Conservation (phyloP, 805 yeast species). For the Zygoascus flipseniorum region DNA sequence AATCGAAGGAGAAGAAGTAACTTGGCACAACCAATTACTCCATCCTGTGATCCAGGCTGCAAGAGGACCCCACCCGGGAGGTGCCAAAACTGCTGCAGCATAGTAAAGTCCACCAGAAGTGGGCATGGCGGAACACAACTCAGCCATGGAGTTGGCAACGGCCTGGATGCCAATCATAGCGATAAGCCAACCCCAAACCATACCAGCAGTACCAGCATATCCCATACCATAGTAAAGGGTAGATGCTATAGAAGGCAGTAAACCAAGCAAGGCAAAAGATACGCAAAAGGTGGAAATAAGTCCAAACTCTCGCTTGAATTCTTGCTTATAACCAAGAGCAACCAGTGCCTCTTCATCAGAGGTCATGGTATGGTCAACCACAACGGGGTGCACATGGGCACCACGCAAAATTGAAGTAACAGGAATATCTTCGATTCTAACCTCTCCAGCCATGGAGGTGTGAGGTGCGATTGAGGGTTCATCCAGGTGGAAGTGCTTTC, state of each 20-base stretch:
- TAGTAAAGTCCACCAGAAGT: slow-evolving; percentile 64
- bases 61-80: slow-evolving; percentile 43
- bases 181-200: slow-evolving; percentile 55
- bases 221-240: slow-evolving; percentile 51
- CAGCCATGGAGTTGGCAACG: slow-evolving; percentile 55
- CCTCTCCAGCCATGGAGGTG: slow-evolving; percentile 13
- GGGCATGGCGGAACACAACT: slow-evolving; percentile 57
- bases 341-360: slow-evolving; percentile 20
- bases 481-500: neutral
- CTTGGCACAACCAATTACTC: slow-evolving; percentile 57
- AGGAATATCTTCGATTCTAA: slow-evolving; percentile 13
- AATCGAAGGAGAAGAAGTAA: slow-evolving; percentile 55
- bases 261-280: slow-evolving; percentile 57
- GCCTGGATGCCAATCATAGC: slow-evolving; percentile 48
- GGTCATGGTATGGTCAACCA: slow-evolving; percentile 17
- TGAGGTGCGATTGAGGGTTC: slow-evolving; percentile 4
- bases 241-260: slow-evolving; percentile 58
- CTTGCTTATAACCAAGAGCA: slow-evolving; percentile 50
- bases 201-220: slow-evolving; percentile 54
- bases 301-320: slow-evolving; percentile 52
- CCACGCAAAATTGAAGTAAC: slow-evolving; percentile 12
- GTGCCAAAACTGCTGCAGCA: slow-evolving; percentile 55
- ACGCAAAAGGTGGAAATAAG: slow-evolving; percentile 52
- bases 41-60: slow-evolving; percentile 58
- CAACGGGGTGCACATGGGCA: slow-evolving; percentile 15